These are phyloP conservation scores for Incumbomyces delicatus DNA, from an alignment of 2,329 filamentous ascomycete genomes.

Conservation along the genomic window DNA sequence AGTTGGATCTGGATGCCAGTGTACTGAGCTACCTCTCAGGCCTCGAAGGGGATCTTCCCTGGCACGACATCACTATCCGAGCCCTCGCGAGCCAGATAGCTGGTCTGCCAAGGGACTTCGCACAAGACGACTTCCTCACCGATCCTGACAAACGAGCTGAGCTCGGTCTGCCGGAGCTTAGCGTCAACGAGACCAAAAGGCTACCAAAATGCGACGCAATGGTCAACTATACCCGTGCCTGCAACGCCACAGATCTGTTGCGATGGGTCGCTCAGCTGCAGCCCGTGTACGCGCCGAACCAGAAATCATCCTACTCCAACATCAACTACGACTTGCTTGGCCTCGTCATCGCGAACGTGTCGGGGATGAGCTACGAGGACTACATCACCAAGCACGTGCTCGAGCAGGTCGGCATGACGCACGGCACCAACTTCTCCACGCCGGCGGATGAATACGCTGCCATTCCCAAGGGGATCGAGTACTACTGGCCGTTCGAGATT, in stretches of 20 bases:
- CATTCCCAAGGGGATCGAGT: conserved; percentile 13
- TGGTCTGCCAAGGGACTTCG: conserved; percentile 21
- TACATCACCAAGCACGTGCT: conserved; percentile 20
- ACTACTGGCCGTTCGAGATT: conserved; percentile 8
- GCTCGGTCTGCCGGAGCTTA: conserved; percentile 14
- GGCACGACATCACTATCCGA: conserved; percentile 22
- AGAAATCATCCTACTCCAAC: conserved; percentile 23
- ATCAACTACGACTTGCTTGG: conserved; percentile 24
- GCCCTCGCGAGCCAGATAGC: conserved; percentile 22
- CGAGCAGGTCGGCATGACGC: conserved; percentile 13
- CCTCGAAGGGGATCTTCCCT: conserved; percentile 15
- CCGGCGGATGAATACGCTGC: conserved; percentile 18
- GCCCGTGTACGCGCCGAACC: conserved; percentile 21
- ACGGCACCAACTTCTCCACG: conserved; percentile 9
- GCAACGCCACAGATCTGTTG: not conserved
- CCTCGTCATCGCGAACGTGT: conserved; percentile 22
- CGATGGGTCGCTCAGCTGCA: not conserved
- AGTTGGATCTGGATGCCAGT: conserved; percentile 22
- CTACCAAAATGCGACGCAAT: not conserved
- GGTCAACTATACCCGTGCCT: conserved; percentile 1
- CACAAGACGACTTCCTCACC: conserved; percentile 16
- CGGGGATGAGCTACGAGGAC: conserved; percentile 19
- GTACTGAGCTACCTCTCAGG: conserved; percentile 19
- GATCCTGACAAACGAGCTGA: conserved; percentile 5
- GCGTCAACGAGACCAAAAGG: not conserved